Evolutionary conservation across 2,329 filamentous ascomycete species (phyloP).

Genomic region (Fusarium pilosicola): DNA sequence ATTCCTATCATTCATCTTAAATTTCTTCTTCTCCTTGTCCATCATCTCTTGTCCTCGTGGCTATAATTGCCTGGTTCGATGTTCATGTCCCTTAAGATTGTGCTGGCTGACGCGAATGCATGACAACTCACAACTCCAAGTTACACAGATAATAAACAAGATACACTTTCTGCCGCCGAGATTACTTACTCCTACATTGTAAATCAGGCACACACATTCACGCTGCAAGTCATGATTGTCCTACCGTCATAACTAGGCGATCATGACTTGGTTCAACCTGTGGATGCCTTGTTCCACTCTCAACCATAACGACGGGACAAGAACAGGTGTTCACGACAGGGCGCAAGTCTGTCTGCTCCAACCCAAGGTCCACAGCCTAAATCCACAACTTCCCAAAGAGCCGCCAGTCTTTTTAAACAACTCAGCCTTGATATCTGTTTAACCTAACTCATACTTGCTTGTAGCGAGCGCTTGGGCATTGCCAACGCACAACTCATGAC

Average conservation of each 20-base stretch:
- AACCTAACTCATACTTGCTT: slow-evolving; percentile 8
- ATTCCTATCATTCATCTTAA: background rate
- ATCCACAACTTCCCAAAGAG: background rate
- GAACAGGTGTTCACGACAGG: slow-evolving; percentile 8
- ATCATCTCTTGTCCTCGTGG: slow-evolving; percentile 30
- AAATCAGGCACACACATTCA: background rate
- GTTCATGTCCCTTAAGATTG: background rate
- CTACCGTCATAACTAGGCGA: slow-evolving; percentile 15
- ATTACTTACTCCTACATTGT: background rate
- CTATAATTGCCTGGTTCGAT: slow-evolving; percentile 31
- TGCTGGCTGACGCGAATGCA: slow-evolving; percentile 38
- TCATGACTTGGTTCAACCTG: slow-evolving; percentile 24
- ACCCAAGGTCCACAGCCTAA: slow-evolving; percentile 6
- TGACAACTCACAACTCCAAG: slow-evolving; percentile 43
- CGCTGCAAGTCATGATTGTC: slow-evolving; percentile 32
- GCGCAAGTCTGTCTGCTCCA: background rate
- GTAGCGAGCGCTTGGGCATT: slow-evolving; percentile 28
- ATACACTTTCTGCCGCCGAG: background rate
- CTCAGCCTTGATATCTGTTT: slow-evolving; percentile 6
- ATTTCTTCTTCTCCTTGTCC: background rate
- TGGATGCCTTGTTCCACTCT: slow-evolving; percentile 26
- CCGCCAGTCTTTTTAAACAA: background rate
- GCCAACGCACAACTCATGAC: slow-evolving; percentile 38
- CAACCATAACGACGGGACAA: slow-evolving; percentile 29
- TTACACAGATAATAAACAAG: slow-evolving; percentile 25